Evolutionary conservation across 2,329 filamentous ascomycete genomes (phyloP).

Genomic region (Aspergillus ochraceus): DNA sequence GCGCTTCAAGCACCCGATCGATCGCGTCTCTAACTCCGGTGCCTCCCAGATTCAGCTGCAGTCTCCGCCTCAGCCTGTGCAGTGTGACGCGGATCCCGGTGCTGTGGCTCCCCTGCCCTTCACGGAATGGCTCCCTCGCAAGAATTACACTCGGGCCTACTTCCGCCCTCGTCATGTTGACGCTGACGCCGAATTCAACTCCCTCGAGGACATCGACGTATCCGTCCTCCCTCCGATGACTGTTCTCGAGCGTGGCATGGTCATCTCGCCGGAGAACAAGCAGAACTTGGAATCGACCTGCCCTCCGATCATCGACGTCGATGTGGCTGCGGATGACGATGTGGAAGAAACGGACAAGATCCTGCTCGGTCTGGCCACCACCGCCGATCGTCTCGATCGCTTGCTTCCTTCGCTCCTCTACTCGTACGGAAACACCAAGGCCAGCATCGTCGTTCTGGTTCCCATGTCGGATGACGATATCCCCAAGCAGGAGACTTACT

Average conservation of each 20-base stretch:
- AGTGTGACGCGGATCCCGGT: conserved; percentile 37
- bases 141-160: conserved; percentile 46
- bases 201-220: conserved; percentile 39
- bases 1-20: conserved; percentile 38
- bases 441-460: conserved; percentile 41
- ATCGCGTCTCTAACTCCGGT: conserved; percentile 24
- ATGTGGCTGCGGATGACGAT: conserved; percentile 40
- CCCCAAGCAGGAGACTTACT: conserved; percentile 40
- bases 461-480: conserved; percentile 43
- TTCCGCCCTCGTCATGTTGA: conserved; percentile 40
- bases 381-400: conserved; percentile 43
- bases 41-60: conserved; percentile 25
- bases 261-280: conserved; percentile 34
- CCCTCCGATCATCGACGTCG: conserved; percentile 41
- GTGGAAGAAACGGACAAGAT: conserved; percentile 43
- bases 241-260: conserved; percentile 40
- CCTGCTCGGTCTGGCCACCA: conserved; percentile 44
- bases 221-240: conserved; percentile 41
- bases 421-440: conserved; percentile 44
- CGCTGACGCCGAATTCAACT: conserved; percentile 38
- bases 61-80: conserved; percentile 13
- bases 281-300: conserved; percentile 33
- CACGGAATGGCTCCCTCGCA: conserved; percentile 43
- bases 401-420: conserved; percentile 43
- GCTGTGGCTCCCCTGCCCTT: conserved; percentile 37